Conservation (phyloP, 1,139 yeast species). For the Pichia sp. region DNA sequence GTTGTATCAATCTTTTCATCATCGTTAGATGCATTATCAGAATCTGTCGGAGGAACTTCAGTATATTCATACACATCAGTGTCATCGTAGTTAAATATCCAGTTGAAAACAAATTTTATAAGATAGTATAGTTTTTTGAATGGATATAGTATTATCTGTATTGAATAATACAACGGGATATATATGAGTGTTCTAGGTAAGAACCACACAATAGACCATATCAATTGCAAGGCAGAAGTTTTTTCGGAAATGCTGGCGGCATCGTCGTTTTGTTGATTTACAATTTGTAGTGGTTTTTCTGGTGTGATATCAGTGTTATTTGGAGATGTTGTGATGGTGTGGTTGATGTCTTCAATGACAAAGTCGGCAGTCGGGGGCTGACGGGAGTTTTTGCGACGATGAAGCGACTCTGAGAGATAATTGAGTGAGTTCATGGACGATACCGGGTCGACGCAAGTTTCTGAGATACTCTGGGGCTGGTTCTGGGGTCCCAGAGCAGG, state of each 20-base stretch:
- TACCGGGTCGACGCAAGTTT: neutral
- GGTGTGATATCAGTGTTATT: too few relatives aligned
- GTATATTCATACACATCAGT: neutral
- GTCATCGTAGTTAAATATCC: neutral
- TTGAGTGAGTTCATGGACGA: conserved; percentile 1
- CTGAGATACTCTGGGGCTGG: too few relatives aligned
- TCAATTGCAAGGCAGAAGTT: too few relatives aligned
- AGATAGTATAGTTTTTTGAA: conserved; percentile 30
- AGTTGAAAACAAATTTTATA: neutral
- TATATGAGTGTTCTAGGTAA: conserved; percentile 39
- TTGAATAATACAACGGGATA: conserved; percentile 40
- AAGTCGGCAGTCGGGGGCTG: too few relatives aligned
- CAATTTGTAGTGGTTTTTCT: too few relatives aligned
- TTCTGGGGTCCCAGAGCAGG: neutral
- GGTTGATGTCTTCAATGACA: too few relatives aligned
- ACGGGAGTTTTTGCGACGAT: too few relatives aligned
- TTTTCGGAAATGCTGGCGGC: too few relatives aligned
- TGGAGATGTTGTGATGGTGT: too few relatives aligned
- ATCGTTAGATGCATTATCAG: neutral
- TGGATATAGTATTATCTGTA: conserved; percentile 47
- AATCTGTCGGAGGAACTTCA: neutral
- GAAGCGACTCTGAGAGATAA: neutral
- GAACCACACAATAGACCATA: neutral
- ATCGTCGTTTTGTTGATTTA: too few relatives aligned
- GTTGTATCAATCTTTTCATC: neutral